These are phyloP conservation scores for Pestalotiopsis sp. DNA, from an alignment of 2,329 filamentous ascomycete species.

Conservation along the genomic window DNA sequence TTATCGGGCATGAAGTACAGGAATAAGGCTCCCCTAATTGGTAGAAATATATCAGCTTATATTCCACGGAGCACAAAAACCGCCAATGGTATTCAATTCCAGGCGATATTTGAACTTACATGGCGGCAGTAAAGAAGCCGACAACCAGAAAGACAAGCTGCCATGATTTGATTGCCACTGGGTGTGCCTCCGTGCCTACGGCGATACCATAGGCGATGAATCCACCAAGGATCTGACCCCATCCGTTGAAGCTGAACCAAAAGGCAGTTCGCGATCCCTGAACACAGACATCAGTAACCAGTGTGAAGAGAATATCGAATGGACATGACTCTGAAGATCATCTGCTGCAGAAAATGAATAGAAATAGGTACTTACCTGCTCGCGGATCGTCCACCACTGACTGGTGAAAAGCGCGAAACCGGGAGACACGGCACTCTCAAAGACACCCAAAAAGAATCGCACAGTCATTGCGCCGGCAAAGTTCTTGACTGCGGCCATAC, in stretches of 20 bases:
- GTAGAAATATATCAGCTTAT: neutral
- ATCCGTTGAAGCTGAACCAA: conserved; percentile 36
- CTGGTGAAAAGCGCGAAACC: conserved; percentile 34
- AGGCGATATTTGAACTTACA: conserved; percentile 24
- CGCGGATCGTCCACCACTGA: conserved; percentile 34
- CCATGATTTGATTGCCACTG: conserved; percentile 60
- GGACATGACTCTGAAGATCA: neutral
- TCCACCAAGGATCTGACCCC: conserved; percentile 42
- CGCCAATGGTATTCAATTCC: neutral
- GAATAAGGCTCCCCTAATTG: conserved; percentile 44
- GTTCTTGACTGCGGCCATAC: conserved; percentile 37
- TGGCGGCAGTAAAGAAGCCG: conserved; percentile 51
- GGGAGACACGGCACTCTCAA: conserved; percentile 38
- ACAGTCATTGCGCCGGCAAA: conserved; percentile 40
- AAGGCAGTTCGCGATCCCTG: conserved; percentile 27
- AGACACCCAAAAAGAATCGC: conserved; percentile 44
- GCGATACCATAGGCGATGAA: conserved; percentile 44
- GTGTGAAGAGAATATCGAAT: neutral
- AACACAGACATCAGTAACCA: neutral
- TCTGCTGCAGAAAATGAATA: neutral
- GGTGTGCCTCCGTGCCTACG: conserved; percentile 48
- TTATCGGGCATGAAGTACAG: conserved; percentile 50
- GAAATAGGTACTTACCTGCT: conserved; percentile 21
- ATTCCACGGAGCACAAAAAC: neutral
- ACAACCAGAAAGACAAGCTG: conserved; percentile 63